Evolutionary conservation across 345 rosid genomes (phyloP).

Genomic region (Cardamine chenopodiifolia): DNA sequence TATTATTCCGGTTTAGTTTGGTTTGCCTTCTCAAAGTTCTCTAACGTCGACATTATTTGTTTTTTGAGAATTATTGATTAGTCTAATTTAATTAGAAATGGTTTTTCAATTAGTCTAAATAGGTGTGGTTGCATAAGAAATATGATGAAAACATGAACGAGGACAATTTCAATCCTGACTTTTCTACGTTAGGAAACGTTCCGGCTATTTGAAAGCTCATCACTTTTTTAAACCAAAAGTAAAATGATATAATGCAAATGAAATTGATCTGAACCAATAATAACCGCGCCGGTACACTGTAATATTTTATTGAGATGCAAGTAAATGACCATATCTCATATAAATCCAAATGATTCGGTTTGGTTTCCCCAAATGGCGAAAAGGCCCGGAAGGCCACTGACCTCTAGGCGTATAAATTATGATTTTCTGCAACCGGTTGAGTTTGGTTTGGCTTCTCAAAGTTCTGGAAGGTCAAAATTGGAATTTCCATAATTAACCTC

Average conservation of each 20-base stretch:
- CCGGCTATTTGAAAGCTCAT: slow-evolving; percentile 23
- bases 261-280: background rate
- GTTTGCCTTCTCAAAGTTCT: slow-evolving; percentile 28
- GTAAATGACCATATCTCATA: no score
- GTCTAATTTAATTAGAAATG: background rate
- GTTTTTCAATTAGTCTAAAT: background rate
- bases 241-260: background rate
- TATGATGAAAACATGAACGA: background rate
- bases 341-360: background rate
- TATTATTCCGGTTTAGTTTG: slow-evolving; percentile 24
- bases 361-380: background rate
- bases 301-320: background rate
- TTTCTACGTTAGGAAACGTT: slow-evolving; percentile 30
- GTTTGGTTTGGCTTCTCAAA: slow-evolving; percentile 31
- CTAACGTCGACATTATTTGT: background rate
- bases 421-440: slow-evolving; percentile 14
- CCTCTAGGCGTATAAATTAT: background rate
- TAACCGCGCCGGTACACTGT: slow-evolving; percentile 24
- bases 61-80: background rate
- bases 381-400: background rate
- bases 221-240: background rate
- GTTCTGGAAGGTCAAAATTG: slow-evolving; percentile 36
- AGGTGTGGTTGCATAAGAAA: background rate
- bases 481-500: background rate
- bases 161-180: slow-evolving; percentile 26